Evolutionary conservation across 495 filamentous ascomycete species (phyloP).

Genomic region (Bombardia bombarda): DNA sequence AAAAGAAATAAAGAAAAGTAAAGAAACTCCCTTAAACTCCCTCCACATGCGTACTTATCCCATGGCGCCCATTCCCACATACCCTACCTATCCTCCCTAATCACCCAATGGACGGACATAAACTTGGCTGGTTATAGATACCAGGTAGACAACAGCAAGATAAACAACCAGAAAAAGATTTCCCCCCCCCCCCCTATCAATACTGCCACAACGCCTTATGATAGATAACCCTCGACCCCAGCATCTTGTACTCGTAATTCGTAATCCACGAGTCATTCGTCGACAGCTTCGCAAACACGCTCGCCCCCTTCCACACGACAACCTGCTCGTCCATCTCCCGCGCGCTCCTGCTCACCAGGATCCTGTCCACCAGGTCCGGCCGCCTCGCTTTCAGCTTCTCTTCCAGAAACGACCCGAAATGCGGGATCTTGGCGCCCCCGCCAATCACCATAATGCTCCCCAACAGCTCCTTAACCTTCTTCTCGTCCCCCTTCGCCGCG

Average conservation of each 20-base stretch:
- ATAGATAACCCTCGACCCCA: slow-evolving; percentile 69
- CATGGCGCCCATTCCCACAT: no score
- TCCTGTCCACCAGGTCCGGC: slow-evolving; percentile 67
- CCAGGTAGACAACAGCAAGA: neutral
- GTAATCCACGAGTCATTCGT: slow-evolving; percentile 95
- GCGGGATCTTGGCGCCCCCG: slow-evolving; percentile 72
- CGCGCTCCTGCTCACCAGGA: slow-evolving; percentile 81
- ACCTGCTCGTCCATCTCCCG: slow-evolving; percentile 91
- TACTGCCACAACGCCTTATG: slow-evolving; percentile 83
- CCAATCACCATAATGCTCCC: slow-evolving; percentile 95
- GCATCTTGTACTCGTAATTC: slow-evolving; percentile 75
- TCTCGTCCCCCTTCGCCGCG: slow-evolving; percentile 80
- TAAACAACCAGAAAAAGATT: neutral
- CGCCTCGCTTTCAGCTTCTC: slow-evolving; percentile 62
- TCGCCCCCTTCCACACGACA: slow-evolving; percentile 94
- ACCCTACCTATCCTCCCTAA: no score
- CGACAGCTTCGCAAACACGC: slow-evolving; percentile 87
- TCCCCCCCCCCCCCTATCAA: slow-evolving; percentile 16
- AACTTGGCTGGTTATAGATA: no score
- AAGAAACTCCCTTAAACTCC: no score
- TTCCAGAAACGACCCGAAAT: slow-evolving; percentile 71
- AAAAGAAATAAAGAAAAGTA: no score
- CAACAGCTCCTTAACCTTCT: slow-evolving; percentile 83
- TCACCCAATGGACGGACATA: no score
- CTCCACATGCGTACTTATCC: no score